Base-by-base conservation (phyloP, 164 flowering plant genomes). In the Vitis labrusca region DNA sequence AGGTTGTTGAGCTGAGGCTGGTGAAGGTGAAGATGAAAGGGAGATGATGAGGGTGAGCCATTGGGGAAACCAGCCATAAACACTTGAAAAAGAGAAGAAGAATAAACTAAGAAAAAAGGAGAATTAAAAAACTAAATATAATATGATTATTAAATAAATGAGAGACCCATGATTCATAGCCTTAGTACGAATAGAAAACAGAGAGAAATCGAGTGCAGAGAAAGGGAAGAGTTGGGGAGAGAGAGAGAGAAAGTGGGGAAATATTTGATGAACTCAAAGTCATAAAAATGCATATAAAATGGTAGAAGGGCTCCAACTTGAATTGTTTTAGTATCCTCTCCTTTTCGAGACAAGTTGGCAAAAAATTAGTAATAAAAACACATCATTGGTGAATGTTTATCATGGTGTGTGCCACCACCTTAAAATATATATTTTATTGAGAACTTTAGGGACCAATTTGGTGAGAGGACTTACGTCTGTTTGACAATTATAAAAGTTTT, bases 1-100 rank as follows among this genome's bases (percentile, higher is more conserved):
- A 70, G 73, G 49, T 71, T 62, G 49, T 71, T 67, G 8, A 63
- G 66, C 47, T 71, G 67, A 3, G 73, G 73, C 19, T 60, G 56
- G 10, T 71, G 73, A 17, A 61, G 73, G 7, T 51, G 65, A 19
- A 63, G 73, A 63, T 51, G 54, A 29, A 71, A 71, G 62, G 23
- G 73, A 29, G 73, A 63, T 9, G 73, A 67, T 29, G 67, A 61
- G 1, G 61, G 55, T 44, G 63, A 71, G 52, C 56, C 67, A 15
- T 37, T 37, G 44, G 44, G 44, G 44, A 63, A 63, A 15, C 67
- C 67, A 71, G 73, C 73, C 73, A 70, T 70, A 54, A 12, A 63
- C 48, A 37, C 47, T 37, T 3, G 44, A 37, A 37, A 66, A 55
- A 53, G 59, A 54, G 19, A 66, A 56, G 27, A 66, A 37, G 29